Evolutionary conservation across 345 rosid genomes (phyloP).

Genomic region (Iberis pinnata): DNA sequence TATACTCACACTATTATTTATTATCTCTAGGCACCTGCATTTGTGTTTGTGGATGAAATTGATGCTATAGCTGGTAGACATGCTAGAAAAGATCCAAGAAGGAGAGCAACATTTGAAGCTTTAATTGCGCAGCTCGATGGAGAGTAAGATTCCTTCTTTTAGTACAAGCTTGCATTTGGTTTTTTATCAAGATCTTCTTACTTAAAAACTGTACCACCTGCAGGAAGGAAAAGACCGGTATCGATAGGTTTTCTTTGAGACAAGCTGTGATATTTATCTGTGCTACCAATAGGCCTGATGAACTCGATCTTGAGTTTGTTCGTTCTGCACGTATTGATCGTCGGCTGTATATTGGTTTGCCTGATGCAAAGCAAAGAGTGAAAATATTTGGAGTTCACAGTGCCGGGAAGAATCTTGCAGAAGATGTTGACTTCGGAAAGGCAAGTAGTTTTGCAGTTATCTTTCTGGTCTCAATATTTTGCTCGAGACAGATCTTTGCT

Average conservation of each 20-base stretch:
- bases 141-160: slow-evolving; percentile 54
- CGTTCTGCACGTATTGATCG: slow-evolving; percentile 92
- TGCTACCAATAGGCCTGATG: slow-evolving; percentile 97
- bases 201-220: slow-evolving; percentile 11
- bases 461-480: not conserved
- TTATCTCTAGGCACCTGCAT: slow-evolving; percentile 74
- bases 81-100: slow-evolving; percentile 78
- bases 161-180: not conserved
- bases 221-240: slow-evolving; percentile 85
- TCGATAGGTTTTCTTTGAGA: slow-evolving; percentile 78
- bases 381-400: slow-evolving; percentile 89
- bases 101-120: slow-evolving; percentile 86
- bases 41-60: slow-evolving; percentile 94
- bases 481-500: slow-evolving; percentile 4
- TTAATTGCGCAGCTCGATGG: slow-evolving; percentile 87
- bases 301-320: slow-evolving; percentile 89
- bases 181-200: slow-evolving; percentile 8
- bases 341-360: slow-evolving; percentile 87
- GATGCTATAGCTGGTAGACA: slow-evolving; percentile 98
- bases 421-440: slow-evolving; percentile 78
- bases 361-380: slow-evolving; percentile 84
- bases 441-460: slow-evolving; percentile 31
- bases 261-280: slow-evolving; percentile 99
- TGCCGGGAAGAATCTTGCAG: slow-evolving; percentile 73
- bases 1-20: slow-evolving; percentile 1